Base-by-base conservation (phyloP, 2,329 filamentous ascomycete species). In the Raffaelea albimanens region DNA sequence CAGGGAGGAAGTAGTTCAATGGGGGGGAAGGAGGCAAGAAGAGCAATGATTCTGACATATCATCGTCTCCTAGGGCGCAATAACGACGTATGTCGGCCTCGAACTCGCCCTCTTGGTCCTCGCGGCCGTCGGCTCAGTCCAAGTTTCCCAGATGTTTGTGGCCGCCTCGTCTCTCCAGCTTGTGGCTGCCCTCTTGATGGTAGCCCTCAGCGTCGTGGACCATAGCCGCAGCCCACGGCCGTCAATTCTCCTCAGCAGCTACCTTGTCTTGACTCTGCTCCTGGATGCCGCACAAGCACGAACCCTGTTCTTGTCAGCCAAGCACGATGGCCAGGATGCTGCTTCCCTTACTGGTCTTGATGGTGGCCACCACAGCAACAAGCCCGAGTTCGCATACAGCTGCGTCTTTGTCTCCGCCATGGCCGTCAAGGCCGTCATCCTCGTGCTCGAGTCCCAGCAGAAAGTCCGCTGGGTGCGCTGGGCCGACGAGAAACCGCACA, bases 251-350 rank as follows among this genome's bases (percentile, higher is more conserved):
- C 55, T 75, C 14, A 64, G 56, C 18, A 51, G 55, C 5, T 74
- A 68, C 44, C 49, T 74, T 3, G 53, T 67, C 11, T 25, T 72
- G 3, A 69, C 68, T 1, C 51, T 69, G 0, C 53, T 74, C 2
- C 60, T 73, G 19, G 72, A 75, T 25, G 55, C 63, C 3, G 63
- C 62, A 0, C 67, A 67, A 47, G 57, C 59, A 0, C 59, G 72
- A 5, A 72, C 70, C 66, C 2, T 73, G 66, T 60, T 57, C 72
- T 52, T 50, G 54, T 47, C 52, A n/a, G 25, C 25, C 25, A 29
- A 13, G 7, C 25, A 29, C 25, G 25, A 29, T 13, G 13, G 13
- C 7, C 7, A 29, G 13, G 25, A 29, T 29, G 25, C 25, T 7
- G 13, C 25, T 7, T 7, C n/a, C 34, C 18, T 5, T 7, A 38